phyloP scores from a whole-genome alignment of 257 asterid species.

The Petunia axillaris region DNA sequence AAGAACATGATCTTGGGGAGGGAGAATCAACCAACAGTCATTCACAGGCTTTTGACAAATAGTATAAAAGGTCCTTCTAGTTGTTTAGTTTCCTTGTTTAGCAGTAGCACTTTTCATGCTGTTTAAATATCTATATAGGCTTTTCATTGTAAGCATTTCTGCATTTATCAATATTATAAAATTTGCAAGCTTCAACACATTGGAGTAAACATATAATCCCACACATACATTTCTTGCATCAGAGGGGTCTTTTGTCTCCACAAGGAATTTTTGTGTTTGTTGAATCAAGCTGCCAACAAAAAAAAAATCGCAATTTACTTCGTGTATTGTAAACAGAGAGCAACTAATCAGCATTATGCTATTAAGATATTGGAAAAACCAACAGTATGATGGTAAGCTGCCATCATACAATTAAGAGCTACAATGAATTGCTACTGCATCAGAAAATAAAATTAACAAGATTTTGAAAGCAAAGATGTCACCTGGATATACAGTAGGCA shows the following conservation, averaged over 20 bases:
- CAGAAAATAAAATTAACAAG: constrained; percentile 2
- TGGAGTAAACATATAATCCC: constrained; percentile 1
- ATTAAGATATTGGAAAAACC: neutral
- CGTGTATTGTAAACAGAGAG: neutral
- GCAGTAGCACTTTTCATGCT: neutral
- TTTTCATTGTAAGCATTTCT: neutral
- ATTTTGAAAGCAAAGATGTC: constrained; percentile 26
- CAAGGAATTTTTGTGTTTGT: constrained; percentile 76
- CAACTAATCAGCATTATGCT: neutral
- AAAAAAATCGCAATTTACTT: constrained; percentile 9
- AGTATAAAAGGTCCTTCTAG: constrained; percentile 38
- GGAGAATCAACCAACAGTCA: neutral
- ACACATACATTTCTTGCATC: constrained; percentile 71
- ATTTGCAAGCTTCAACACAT: neutral
- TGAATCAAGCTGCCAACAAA: constrained; percentile 74
- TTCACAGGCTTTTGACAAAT: constrained; percentile 12
- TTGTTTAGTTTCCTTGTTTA: neutral
- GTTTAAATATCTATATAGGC: neutral
- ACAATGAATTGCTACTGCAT: neutral
- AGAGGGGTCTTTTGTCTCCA: constrained; percentile 76
- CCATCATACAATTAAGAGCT: neutral
- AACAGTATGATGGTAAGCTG: constrained; percentile 19
- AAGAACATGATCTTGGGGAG: neutral
- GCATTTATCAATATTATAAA: neutral
- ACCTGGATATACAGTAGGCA: constrained; percentile 94